Conservation (phyloP, 257 asterid species). For the Solanum lignicaule region DNA sequence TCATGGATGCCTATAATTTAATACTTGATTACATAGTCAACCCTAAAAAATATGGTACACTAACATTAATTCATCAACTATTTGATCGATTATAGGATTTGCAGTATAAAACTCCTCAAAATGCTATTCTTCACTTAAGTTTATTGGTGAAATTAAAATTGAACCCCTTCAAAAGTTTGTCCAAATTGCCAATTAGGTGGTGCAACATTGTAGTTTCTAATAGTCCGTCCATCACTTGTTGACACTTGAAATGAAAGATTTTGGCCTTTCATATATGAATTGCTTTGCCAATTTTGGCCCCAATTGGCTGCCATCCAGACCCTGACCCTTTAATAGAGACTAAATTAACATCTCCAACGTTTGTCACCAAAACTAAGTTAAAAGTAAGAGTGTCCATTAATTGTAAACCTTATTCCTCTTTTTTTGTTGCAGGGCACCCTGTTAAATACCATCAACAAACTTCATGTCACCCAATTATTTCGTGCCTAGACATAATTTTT, state of each 20-base stretch:
- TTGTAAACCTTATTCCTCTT: constrained; percentile 49
- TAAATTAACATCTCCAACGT: constrained; percentile 42
- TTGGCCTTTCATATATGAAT: constrained; percentile 24
- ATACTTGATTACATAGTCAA: constrained; percentile 13
- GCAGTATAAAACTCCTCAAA: not conserved
- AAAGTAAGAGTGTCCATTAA: constrained; percentile 58
- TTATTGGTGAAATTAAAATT: constrained; percentile 16
- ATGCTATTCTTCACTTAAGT: not conserved
- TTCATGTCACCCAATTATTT: not conserved
- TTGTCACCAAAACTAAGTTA: constrained; percentile 40
- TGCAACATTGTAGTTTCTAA: constrained; percentile 33
- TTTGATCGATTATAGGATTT: not conserved
- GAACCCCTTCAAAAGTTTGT: constrained; percentile 45
- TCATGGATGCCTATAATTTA: not conserved
- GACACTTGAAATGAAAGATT: constrained; percentile 20
- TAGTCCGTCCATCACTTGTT: constrained; percentile 41
- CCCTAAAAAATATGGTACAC: constrained; percentile 23
- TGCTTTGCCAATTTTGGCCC: constrained; percentile 73
- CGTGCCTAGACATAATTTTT: too few relatives aligned
- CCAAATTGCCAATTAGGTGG: constrained; percentile 46
- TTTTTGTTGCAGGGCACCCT: constrained; percentile 39
- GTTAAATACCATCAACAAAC: not conserved
- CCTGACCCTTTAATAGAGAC: constrained; percentile 42
- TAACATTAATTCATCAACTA: not conserved
- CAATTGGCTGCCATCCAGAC: constrained; percentile 44